Evolutionary conservation across 2,329 filamentous ascomycete genomes (phyloP).

Genomic region (Cryoendolithus antarcticus): DNA sequence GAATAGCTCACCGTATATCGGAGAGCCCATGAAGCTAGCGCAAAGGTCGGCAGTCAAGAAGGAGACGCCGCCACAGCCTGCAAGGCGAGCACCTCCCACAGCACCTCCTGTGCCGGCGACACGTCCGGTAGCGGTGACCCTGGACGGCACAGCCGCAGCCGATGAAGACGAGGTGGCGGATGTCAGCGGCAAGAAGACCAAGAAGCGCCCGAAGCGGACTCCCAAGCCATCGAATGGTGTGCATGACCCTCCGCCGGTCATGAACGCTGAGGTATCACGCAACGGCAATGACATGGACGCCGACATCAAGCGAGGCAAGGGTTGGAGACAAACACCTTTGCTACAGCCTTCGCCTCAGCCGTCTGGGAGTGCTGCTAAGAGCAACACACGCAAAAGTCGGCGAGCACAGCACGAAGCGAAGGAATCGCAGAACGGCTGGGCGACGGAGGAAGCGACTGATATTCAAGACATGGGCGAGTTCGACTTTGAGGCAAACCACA

Average conservation of each 20-base stretch:
- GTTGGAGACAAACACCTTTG: constrained; percentile 56
- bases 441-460: constrained; percentile 89
- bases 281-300: constrained; percentile 27
- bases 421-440: constrained; percentile 66
- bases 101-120: no score
- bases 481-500: constrained; percentile 78
- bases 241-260: constrained; percentile 18
- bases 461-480: constrained; percentile 90
- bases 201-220: neutral
- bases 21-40: constrained; percentile 10
- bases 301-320: constrained; percentile 40
- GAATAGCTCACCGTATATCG: constrained; percentile 27
- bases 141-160: no score
- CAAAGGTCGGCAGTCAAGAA: no score
- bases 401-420: constrained; percentile 38
- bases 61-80: neutral
- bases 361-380: constrained; percentile 25
- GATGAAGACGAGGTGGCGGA: no score
- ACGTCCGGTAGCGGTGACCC: no score
- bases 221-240: neutral
- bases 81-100: neutral
- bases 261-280: constrained; percentile 23
- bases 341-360: constrained; percentile 46
- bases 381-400: constrained; percentile 25
- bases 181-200: neutral